These are phyloP conservation scores for Gynochthodes officinalis DNA, from an alignment of 257 asterid genomes.

Conservation along the genomic window DNA sequence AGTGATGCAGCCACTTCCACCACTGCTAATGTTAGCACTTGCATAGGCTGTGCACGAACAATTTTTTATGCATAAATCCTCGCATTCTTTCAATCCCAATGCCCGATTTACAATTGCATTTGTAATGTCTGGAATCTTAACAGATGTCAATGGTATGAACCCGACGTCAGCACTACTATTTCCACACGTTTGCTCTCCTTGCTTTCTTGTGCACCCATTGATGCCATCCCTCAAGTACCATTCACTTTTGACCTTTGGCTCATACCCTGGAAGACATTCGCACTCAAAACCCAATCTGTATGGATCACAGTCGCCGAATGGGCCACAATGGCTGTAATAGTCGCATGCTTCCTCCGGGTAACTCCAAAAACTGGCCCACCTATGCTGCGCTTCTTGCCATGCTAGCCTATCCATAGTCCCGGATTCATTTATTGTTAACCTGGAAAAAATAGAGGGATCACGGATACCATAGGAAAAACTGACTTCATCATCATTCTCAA, in stretches of 20 bases:
- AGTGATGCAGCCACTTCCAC: slow-evolving; percentile 41
- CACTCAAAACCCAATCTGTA: slow-evolving; percentile 29
- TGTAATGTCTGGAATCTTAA: background rate
- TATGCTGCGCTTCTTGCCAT: slow-evolving; percentile 23
- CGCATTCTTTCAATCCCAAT: slow-evolving; percentile 27
- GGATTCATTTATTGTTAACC: slow-evolving; percentile 30
- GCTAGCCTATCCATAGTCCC: slow-evolving; percentile 28
- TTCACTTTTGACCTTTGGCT: slow-evolving; percentile 25
- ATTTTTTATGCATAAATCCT: slow-evolving; percentile 24
- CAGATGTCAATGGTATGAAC: background rate
- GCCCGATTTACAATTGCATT: slow-evolving; percentile 20
- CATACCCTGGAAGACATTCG: slow-evolving; percentile 37
- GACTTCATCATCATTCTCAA: slow-evolving; percentile 31
- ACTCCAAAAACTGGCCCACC: slow-evolving; percentile 33
- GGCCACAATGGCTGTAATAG: slow-evolving; percentile 27
- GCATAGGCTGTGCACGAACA: slow-evolving; percentile 39
- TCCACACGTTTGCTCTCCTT: slow-evolving; percentile 16
- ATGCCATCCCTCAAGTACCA: slow-evolving; percentile 34
- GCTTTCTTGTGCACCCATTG: slow-evolving; percentile 32
- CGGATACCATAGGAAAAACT: slow-evolving; percentile 17
- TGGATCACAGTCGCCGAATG: slow-evolving; percentile 20
- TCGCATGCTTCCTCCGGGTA: slow-evolving; percentile 32
- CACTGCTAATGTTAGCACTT: slow-evolving; percentile 27
- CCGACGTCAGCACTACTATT: background rate
- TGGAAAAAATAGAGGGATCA: slow-evolving; percentile 26